A percentile compares a stretch with the other conserved stretches of the same genome.
Evolutionary conservation across 2,329 filamentous ascomycete genomes (phyloP).

Genomic region (Ascochyta clinopodiicola): DNA sequence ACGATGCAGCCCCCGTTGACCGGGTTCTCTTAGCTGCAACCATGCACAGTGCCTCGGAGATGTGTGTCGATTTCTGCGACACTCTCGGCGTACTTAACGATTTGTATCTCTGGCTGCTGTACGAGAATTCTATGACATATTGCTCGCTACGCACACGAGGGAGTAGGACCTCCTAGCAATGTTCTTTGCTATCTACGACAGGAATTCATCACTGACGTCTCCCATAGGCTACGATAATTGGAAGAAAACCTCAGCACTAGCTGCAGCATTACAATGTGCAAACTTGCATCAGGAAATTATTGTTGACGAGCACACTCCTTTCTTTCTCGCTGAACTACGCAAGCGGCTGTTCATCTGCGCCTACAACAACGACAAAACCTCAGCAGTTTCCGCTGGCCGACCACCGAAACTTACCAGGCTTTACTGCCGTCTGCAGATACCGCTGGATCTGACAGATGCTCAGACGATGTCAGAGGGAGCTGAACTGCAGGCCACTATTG

Average conservation of each 20-base stretch:
- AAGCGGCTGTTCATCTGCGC: conserved; percentile 41
- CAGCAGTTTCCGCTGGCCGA: conserved; percentile 60
- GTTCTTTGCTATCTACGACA: not conserved
- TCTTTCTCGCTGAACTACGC: conserved; percentile 47
- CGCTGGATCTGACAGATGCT: conserved; percentile 61
- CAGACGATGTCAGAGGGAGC: conserved; percentile 55
- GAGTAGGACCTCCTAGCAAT: conserved; percentile 25
- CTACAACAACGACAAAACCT: conserved; percentile 57
- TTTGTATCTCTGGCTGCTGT: conserved; percentile 44
- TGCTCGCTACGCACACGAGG: conserved; percentile 38
- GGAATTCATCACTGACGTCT: not conserved
- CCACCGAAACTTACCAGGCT: conserved; percentile 61
- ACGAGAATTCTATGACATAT: conserved; percentile 37
- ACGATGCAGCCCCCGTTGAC: conserved; percentile 37
- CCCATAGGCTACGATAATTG: conserved; percentile 36
- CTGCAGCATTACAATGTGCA: conserved; percentile 42
- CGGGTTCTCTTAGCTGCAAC: conserved; percentile 30
- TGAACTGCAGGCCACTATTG: conserved; percentile 49
- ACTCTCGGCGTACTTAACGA: conserved; percentile 43
- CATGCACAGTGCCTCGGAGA: conserved; percentile 37
- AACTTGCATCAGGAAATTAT: conserved; percentile 48
- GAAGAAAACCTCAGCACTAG: conserved; percentile 41
- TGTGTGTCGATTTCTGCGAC: conserved; percentile 43
- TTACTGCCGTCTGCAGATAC: conserved; percentile 61
- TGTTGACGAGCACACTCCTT: conserved; percentile 41